A percentile compares a stretch with the other conserved stretches of the same genome.
phyloP scores from a whole-genome alignment of 1,284 basidiomycete genomes.

The Rhodofomes roseus region DNA sequence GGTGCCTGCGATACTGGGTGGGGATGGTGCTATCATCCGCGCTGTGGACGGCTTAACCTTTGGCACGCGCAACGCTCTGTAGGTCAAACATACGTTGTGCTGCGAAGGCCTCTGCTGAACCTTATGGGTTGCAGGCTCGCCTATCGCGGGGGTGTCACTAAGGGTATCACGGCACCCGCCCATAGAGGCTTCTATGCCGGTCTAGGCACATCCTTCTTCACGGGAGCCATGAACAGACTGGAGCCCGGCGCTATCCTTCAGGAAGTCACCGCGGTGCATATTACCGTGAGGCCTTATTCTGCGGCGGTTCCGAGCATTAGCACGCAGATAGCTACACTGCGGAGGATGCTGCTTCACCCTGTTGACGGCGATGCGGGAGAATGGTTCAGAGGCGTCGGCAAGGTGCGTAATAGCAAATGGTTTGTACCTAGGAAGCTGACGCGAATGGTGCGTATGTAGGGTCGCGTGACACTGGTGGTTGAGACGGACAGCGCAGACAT shows the following conservation, averaged over 20 bases:
- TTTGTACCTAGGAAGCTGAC: background rate
- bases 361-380: slow-evolving; percentile 43
- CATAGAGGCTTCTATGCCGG: slow-evolving; percentile 44
- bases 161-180: slow-evolving; percentile 41
- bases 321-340: slow-evolving; percentile 61
- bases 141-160: slow-evolving; percentile 34
- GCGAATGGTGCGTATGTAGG: slow-evolving; percentile 23
- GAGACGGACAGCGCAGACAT: slow-evolving; percentile 64
- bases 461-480: slow-evolving; percentile 54
- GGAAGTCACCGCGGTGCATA: slow-evolving; percentile 48
- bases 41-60: slow-evolving; percentile 78
- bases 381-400: slow-evolving; percentile 51
- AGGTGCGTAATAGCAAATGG: slow-evolving; percentile 29
- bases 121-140: slow-evolving; percentile 24
- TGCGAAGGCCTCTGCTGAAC: background rate
- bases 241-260: slow-evolving; percentile 46
- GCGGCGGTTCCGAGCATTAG: slow-evolving; percentile 42
- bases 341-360: slow-evolving; percentile 54
- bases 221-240: slow-evolving; percentile 42
- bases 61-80: slow-evolving; percentile 71
- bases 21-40: slow-evolving; percentile 48
- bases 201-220: slow-evolving; percentile 46
- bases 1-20: slow-evolving; percentile 48
- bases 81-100: slow-evolving; percentile 26
- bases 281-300: slow-evolving; percentile 33